Evolutionary conservation across 768 basidiomycete genomes (phyloP).

Genomic region (Leucocoprinus sp.): DNA sequence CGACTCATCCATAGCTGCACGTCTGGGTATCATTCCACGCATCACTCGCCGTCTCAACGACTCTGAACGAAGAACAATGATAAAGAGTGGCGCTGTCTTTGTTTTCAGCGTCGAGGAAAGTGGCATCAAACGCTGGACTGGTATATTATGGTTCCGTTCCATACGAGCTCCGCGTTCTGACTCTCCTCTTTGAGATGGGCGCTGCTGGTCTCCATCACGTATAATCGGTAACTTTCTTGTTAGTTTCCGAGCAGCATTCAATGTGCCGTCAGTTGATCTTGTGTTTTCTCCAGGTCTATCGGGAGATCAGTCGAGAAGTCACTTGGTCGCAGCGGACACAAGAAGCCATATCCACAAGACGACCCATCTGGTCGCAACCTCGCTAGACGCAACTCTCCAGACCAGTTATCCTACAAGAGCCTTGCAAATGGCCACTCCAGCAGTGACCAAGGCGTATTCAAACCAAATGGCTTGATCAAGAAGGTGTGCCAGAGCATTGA

Average conservation of each 20-base stretch:
- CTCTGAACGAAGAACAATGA: constrained; percentile 61
- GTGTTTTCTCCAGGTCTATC: constrained; percentile 51
- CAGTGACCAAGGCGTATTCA: constrained; percentile 53
- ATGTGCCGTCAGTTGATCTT: not conserved
- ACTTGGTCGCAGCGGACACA: constrained; percentile 43
- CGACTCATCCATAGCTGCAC: constrained; percentile 77
- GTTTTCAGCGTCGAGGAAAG: constrained; percentile 86
- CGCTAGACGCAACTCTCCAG: constrained; percentile 32
- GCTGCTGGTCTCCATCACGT: constrained; percentile 77
- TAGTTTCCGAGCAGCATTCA: constrained; percentile 16
- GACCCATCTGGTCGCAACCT: constrained; percentile 31
- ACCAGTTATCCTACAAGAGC: constrained; percentile 28
- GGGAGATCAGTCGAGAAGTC: constrained; percentile 69
- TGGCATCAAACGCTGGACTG: constrained; percentile 85
- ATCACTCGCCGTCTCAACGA: constrained; percentile 83
- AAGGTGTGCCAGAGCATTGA: constrained; percentile 40
- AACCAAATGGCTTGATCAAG: constrained; percentile 70
- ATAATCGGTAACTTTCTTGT: constrained; percentile 84
- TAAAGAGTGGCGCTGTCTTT: constrained; percentile 66
- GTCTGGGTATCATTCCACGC: constrained; percentile 70
- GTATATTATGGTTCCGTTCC: constrained; percentile 21
- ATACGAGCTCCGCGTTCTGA: constrained; percentile 14
- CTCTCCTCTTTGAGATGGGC: constrained; percentile 32
- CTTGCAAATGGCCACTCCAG: constrained; percentile 23
- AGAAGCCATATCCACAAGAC: constrained; percentile 44